Conservation (phyloP, 2,329 filamentous ascomycete genomes). For the Aspergillus sp. region DNA sequence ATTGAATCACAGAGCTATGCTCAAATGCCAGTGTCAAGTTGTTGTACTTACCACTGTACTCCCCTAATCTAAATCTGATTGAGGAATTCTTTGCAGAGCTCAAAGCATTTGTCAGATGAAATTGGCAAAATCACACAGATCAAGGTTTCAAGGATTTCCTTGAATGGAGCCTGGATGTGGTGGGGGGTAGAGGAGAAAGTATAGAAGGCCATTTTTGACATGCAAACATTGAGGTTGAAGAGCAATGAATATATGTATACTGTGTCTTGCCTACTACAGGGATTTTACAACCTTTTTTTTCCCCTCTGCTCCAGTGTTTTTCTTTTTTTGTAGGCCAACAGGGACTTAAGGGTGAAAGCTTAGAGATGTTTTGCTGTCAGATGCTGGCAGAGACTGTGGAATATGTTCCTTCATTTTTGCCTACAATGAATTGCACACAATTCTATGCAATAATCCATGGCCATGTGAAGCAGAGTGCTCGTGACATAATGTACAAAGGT, state of each 20-base stretch:
- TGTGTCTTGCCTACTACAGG: not conserved
- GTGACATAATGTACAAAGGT: not conserved
- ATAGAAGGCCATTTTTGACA: constrained; percentile 20
- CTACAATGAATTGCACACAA: too few relatives aligned
- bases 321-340: not conserved
- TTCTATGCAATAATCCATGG: not conserved
- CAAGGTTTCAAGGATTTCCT: constrained; percentile 17
- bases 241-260: not conserved
- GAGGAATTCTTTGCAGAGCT: constrained; percentile 29
- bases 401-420: too few relatives aligned
- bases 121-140: constrained; percentile 16
- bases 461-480: not conserved
- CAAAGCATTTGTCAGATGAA: constrained; percentile 26
- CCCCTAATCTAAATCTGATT: constrained; percentile 29
- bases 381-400: not conserved
- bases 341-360: not conserved
- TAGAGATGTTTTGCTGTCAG: not conserved
- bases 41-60: constrained; percentile 28
- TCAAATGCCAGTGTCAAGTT: constrained; percentile 23
- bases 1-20: constrained; percentile 24
- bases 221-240: constrained; percentile 7
- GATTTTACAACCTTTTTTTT: not conserved
- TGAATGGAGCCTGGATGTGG: constrained; percentile 21
- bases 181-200: constrained; percentile 15
- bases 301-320: not conserved